Percentiles rank a stretch among this genome's conserved stretches.
phyloP scores from a whole-genome alignment of 2,329 filamentous ascomycete species.

The Graphium sp. region DNA sequence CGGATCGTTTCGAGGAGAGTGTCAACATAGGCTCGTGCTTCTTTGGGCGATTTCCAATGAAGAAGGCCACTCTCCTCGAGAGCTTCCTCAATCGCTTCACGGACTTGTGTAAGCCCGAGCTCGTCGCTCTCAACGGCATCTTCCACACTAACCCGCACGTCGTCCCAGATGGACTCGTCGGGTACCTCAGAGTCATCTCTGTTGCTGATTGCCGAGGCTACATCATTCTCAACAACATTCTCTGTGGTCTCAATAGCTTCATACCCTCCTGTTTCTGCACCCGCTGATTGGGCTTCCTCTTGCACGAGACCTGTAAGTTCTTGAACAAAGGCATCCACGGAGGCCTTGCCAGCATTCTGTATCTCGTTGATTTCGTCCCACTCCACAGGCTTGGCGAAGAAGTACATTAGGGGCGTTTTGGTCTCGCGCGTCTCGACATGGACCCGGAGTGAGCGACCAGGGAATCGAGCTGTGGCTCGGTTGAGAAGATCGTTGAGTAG shows the following conservation, averaged over 20 bases:
- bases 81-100: conserved; percentile 36
- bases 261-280: conserved; percentile 8
- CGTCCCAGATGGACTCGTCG: too few species aligned
- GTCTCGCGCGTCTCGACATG: conserved; percentile 62
- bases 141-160: too few species aligned
- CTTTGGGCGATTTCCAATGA: conserved; percentile 22
- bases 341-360: conserved; percentile 49
- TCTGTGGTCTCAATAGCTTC: conserved; percentile 4
- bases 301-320: conserved; percentile 34
- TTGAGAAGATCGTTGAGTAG: conserved; percentile 69
- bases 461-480: conserved; percentile 58
- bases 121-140: conserved; percentile 41
- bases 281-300: conserved; percentile 11
- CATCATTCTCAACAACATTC: conserved; percentile 7
- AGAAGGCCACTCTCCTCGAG: conserved; percentile 36
- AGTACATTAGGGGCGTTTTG: conserved; percentile 55
- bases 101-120: conserved; percentile 29
- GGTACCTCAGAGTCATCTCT: conserved; percentile 32
- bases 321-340: conserved; percentile 53
- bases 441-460: conserved; percentile 58
- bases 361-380: conserved; percentile 55
- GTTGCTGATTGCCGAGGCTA: conserved; percentile 16
- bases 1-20: conserved; percentile 31
- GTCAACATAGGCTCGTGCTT: conserved; percentile 30
- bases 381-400: conserved; percentile 75